phyloP scores from a whole-genome alignment of 192 early-diverging fungal genomes.

The Coemansia sp. region DNA sequence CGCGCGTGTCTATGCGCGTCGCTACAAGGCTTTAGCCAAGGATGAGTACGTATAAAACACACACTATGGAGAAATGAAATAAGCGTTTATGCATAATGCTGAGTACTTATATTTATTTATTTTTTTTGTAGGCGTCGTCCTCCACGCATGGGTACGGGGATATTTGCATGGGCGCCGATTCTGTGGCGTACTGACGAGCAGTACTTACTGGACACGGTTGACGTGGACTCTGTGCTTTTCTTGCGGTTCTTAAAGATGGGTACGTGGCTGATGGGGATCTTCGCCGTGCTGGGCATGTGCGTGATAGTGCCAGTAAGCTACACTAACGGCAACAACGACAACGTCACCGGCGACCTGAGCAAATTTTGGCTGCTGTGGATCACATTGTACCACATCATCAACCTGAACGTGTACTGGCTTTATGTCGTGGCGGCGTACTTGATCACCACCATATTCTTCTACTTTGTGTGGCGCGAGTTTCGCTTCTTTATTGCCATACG shows the following conservation, averaged over 20 bases:
- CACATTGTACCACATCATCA: conserved; percentile 56
- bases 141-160: conserved; percentile 64
- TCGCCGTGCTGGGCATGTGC: conserved; percentile 63
- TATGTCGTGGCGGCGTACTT: conserved; percentile 64
- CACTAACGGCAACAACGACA: conserved; percentile 59
- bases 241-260: conserved; percentile 67
- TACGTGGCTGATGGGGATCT: conserved; percentile 60
- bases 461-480: conserved; percentile 60
- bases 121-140: conserved; percentile 60
- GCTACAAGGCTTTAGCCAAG: conserved; percentile 55
- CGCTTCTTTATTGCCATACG: conserved; percentile 56
- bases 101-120: neutral
- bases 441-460: conserved; percentile 61
- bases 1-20: conserved; percentile 55
- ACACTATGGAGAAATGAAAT: neutral
- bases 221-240: conserved; percentile 73
- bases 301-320: conserved; percentile 69
- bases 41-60: conserved; percentile 27
- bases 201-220: conserved; percentile 65
- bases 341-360: conserved; percentile 30
- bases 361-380: conserved; percentile 49
- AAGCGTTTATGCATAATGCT: neutral
- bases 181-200: conserved; percentile 63
- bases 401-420: conserved; percentile 63
- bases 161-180: conserved; percentile 67